Base-by-base conservation (phyloP, 2,329 filamentous ascomycete genomes). In the Xylariales sp. region DNA sequence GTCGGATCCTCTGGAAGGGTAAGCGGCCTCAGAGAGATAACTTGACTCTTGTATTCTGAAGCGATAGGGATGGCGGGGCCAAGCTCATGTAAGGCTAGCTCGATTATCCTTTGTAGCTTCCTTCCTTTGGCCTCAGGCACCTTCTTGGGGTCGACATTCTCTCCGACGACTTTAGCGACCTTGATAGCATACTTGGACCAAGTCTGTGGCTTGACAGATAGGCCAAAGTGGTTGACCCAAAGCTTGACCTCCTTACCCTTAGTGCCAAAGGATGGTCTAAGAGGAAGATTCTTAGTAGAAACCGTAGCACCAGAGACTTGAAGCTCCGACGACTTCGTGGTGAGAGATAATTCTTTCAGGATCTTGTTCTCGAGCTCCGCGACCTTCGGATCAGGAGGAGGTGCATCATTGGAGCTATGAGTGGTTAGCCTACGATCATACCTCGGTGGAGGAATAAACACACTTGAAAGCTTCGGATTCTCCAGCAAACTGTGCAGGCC, bases 181-280 rank as follows among this genome's bases (percentile, higher is more conserved):
- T 64, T 56, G 8, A 78, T 45, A 3, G 60, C 62, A 52, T 79
- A 79, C 43, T 65, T 70, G 52, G 64, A 69, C 4, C 76, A 44
- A 0, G 49, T 44, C 2, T 60, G 51, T 0, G 58, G 51, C 29
- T 64, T 62, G 6, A 71, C 47, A 5, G 61, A 51, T 35, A 80
- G 43, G 1, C 58, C 58, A 49, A 76, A 78, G 49, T 74, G 79
- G 53, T 80, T 80, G 4, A 74, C 62, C 72, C 73, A 78, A 0
- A 80, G 59, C 2, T 60, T 50, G 3, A 75, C 66, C 0, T 54
- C 32, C 2, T 34, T 55, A 4, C 76, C 76, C 4, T 48, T 49
- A 3, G 54, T 63, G 15, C 74, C 74, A 46, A 69, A 79, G 2
- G 65, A 67, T 15, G 76, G 76, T 3, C 76, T 67, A 6, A 53